Base-by-base conservation (phyloP, 2,329 filamentous ascomycete genomes). In the Madurella fahalii region DNA sequence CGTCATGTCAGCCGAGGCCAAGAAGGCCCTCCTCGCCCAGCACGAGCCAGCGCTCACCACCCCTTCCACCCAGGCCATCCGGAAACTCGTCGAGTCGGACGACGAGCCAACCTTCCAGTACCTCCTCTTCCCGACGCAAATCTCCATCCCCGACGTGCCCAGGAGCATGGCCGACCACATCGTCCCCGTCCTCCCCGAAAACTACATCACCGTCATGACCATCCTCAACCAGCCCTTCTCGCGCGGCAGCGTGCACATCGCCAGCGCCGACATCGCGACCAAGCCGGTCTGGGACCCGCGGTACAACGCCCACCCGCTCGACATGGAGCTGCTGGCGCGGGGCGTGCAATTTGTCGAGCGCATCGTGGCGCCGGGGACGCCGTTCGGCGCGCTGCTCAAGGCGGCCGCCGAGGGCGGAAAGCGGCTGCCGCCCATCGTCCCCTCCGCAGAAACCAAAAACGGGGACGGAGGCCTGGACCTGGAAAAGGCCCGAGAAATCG, bases 181-280 rank as follows among this genome's bases (percentile, higher is more conserved):
- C 57, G 63, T 61, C 9, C 65, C 68, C 30, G 60, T 59, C 4
- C 61, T 63, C 1, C 70, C 72, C 3, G 68, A 74, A 54, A 78
- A 84, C 61, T 82, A 79, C 64, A 73, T 83, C 48, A 78, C 80
- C 13, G 72, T 80, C 55, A 78, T 79, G 60, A 75, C 77, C 0
- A 81, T 82, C 56, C 78, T 83, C 25, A 80, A 80, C 51, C 84
- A 86, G 53, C 83, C 84, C 0, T 78, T 82, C 61, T 82, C 79
- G 1, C 76, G 82, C 0, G 84, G 84, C 5, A 72, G 74, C 40
- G 77, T 83, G 53, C 84, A 86, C 68, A 81, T 86, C 56, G 69
- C 68, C 11, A 72, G 71, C 4, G 52, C 71, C 1, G 71, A 77
- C 42, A 65, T 73, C 4, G 62, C 65, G 5, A 72, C 74, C 5